Evolutionary conservation across 2,329 filamentous ascomycete species (phyloP).

Genomic region (Exophiala dermatitidis): DNA sequence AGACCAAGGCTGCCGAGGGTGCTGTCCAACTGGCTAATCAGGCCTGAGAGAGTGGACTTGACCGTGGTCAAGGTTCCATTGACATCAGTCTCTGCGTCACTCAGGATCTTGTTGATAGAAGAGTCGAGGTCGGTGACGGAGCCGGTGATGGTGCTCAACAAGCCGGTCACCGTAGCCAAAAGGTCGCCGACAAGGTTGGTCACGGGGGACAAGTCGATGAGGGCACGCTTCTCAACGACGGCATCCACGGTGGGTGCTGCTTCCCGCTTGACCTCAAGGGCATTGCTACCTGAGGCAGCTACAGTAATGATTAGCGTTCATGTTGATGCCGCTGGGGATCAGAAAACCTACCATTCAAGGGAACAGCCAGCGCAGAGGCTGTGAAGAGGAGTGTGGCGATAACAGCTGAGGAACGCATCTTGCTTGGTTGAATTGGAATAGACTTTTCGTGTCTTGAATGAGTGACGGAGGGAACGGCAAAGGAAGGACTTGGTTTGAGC

Average conservation of each 20-base stretch:
- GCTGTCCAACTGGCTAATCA: slow-evolving; percentile 4
- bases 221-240: slow-evolving; percentile 7
- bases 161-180: slow-evolving; percentile 6
- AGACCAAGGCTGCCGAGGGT: slow-evolving; percentile 4
- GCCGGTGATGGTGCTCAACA: slow-evolving; percentile 9
- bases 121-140: slow-evolving; percentile 5
- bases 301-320: neutral
- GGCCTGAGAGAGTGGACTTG: slow-evolving; percentile 2
- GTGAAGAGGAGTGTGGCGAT: slow-evolving; percentile 17
- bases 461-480: neutral
- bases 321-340: too few species aligned
- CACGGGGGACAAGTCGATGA: slow-evolving; percentile 4
- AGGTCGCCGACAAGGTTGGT: slow-evolving; percentile 1
- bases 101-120: slow-evolving; percentile 5
- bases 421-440: slow-evolving; percentile 5
- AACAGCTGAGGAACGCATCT: slow-evolving; percentile 22
- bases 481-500: neutral
- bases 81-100: slow-evolving; percentile 7
- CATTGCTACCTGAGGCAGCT: slow-evolving; percentile 1
- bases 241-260: neutral
- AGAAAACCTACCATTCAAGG: slow-evolving; percentile 13
- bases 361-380: slow-evolving; percentile 17
- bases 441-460: neutral
- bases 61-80: neutral
- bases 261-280: slow-evolving; percentile 9